Evolutionary conservation across 169 alveolate species (phyloP).

Genomic region (Eimeria sp.): DNA sequence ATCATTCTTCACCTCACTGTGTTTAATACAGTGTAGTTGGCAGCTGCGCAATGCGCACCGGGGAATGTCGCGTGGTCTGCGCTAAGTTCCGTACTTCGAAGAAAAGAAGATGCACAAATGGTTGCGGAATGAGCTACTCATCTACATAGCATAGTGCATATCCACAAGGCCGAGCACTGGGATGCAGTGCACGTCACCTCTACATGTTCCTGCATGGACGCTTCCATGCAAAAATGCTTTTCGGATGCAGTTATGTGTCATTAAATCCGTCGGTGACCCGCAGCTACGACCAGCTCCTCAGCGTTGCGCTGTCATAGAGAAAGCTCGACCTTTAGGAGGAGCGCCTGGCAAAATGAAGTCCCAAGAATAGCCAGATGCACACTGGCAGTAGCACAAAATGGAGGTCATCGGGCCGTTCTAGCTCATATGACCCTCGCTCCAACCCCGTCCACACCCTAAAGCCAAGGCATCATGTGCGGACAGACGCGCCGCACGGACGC

Average conservation of each 20-base stretch:
- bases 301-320: neutral
- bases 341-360: neutral
- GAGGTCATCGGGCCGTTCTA: neutral
- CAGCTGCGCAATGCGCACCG: too few relatives aligned
- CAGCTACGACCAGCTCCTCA: neutral
- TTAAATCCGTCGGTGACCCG: neutral
- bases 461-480: neutral
- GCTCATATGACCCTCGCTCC: neutral
- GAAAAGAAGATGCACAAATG: too few relatives aligned
- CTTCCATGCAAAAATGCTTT: neutral
- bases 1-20: too few relatives aligned
- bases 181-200: neutral
- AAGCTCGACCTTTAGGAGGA: neutral
- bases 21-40: too few relatives aligned
- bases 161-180: too few relatives aligned
- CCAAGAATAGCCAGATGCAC: neutral
- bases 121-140: too few relatives aligned
- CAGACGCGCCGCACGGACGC: neutral
- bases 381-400: neutral
- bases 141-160: too few relatives aligned
- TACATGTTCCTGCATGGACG: neutral
- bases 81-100: too few relatives aligned
- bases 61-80: too few relatives aligned
- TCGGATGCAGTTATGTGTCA: neutral
- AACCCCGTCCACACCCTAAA: neutral